phyloP scores from a whole-genome alignment of 192 early-diverging fungal genomes.

The Oehlia diaphana region DNA sequence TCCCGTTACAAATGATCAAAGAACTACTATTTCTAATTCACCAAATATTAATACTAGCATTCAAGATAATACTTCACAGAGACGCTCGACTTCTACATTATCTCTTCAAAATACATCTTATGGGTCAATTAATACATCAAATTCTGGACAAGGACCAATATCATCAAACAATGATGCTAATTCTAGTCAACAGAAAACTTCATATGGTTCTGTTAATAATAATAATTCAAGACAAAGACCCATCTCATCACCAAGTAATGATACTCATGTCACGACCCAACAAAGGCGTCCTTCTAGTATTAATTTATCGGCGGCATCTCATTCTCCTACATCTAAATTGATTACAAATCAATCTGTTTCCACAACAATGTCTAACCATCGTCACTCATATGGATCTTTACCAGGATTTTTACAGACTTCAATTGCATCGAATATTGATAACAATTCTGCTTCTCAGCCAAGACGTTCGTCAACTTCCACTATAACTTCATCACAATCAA shows the following conservation, averaged over 20 bases:
- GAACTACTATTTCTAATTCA: neutral
- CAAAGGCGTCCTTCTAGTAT: neutral
- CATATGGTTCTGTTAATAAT: neutral
- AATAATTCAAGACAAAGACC: neutral
- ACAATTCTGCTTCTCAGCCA: neutral
- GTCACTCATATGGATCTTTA: too few relatives aligned
- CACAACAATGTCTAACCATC: neutral
- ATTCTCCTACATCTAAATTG: neutral
- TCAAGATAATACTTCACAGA: too few relatives aligned
- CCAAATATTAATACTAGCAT: neutral
- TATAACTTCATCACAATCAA: neutral
- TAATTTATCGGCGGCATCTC: too few relatives aligned
- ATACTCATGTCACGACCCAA: neutral
- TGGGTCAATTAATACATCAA: too few relatives aligned
- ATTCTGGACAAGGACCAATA: too few relatives aligned
- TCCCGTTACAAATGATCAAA: neutral
- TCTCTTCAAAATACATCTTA: too few relatives aligned
- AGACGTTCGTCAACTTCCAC: neutral
- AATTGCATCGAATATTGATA: neutral
- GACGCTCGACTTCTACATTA: too few relatives aligned
- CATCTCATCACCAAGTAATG: neutral
- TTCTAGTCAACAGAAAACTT: too few relatives aligned
- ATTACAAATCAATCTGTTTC: too few relatives aligned
- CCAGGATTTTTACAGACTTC: too few relatives aligned
- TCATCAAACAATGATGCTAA: too few relatives aligned